phyloP scores from a whole-genome alignment of 2,329 filamentous ascomycete genomes.

The Penicillium thymicola region DNA sequence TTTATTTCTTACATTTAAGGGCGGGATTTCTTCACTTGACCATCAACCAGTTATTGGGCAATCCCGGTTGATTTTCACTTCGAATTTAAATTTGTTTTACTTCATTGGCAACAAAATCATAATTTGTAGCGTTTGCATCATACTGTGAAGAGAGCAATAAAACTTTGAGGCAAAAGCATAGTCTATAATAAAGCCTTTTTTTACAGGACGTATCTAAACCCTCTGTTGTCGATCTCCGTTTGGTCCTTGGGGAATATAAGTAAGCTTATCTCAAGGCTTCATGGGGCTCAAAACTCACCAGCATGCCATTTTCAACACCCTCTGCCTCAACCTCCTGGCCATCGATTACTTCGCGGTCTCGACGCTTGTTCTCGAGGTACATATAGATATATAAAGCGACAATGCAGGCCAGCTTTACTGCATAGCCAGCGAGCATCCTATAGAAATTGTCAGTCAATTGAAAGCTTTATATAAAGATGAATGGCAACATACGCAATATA shows the following conservation, averaged over 20 bases:
- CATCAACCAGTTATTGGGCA: too few species aligned
- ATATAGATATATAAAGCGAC: conserved; percentile 55
- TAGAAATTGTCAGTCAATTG: neutral
- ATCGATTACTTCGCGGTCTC: conserved; percentile 48
- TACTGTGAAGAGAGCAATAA: too few species aligned
- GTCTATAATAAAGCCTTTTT: neutral
- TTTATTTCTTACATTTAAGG: neutral
- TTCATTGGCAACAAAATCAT: neutral
- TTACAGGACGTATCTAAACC: conserved; percentile 52
- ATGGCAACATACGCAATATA: conserved; percentile 24
- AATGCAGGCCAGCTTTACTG: conserved; percentile 51
- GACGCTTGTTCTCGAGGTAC: conserved; percentile 52
- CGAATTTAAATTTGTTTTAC: neutral
- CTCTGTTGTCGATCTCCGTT: conserved; percentile 56
- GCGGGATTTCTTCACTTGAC: neutral
- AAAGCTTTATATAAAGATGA: neutral
- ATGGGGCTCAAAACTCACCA: conserved; percentile 28
- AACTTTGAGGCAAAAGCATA: neutral
- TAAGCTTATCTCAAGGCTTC: neutral
- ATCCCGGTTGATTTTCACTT: neutral
- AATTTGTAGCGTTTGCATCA: neutral
- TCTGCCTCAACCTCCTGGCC: conserved; percentile 47
- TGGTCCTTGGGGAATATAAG: conserved; percentile 33
- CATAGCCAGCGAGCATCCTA: conserved; percentile 57
- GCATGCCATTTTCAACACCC: conserved; percentile 55